These are phyloP conservation scores for Austroboletus niveus DNA, from an alignment of 1,284 basidiomycete species.

Conservation along the genomic window DNA sequence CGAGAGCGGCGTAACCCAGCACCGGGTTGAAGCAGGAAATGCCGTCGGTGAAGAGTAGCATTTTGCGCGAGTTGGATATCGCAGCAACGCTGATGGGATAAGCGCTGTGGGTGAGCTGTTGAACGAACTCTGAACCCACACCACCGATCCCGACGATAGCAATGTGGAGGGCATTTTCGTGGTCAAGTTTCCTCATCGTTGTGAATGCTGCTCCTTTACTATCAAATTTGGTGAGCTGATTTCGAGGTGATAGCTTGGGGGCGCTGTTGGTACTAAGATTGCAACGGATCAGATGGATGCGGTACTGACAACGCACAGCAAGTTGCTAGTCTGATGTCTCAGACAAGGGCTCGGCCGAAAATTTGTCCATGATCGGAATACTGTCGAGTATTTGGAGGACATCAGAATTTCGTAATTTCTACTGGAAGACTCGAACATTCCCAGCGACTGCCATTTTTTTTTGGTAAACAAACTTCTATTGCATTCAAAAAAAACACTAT, in stretches of 20 bases:
- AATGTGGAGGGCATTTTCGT: slow-evolving; percentile 45
- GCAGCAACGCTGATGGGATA: slow-evolving; percentile 72
- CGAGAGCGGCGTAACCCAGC: slow-evolving; percentile 43
- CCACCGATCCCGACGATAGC: slow-evolving; percentile 86
- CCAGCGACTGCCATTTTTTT: not conserved
- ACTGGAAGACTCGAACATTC: too few relatives aligned
- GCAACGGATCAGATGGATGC: slow-evolving; percentile 1
- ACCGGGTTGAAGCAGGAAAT: slow-evolving; percentile 37
- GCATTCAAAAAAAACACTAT: slow-evolving; percentile 23
- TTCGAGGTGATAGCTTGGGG: slow-evolving; percentile 4
- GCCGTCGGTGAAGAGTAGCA: slow-evolving; percentile 56
- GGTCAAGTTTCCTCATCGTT: slow-evolving; percentile 15
- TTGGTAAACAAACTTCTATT: slow-evolving; percentile 25
- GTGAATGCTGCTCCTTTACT: slow-evolving; percentile 1
- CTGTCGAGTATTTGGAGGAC: not conserved
- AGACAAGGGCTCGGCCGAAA: slow-evolving; percentile 10
- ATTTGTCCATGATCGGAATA: not conserved
- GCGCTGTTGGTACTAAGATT: slow-evolving; percentile 7
- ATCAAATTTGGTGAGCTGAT: slow-evolving; percentile 2
- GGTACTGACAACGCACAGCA: not conserved
- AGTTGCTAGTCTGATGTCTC: not conserved
- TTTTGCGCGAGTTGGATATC: slow-evolving; percentile 74
- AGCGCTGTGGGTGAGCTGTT: slow-evolving; percentile 68
- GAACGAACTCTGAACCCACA: slow-evolving; percentile 82
- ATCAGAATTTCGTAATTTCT: not conserved